Base-by-base conservation (phyloP, 495 filamentous ascomycete species). In the Penicillium dipodomyicola region DNA sequence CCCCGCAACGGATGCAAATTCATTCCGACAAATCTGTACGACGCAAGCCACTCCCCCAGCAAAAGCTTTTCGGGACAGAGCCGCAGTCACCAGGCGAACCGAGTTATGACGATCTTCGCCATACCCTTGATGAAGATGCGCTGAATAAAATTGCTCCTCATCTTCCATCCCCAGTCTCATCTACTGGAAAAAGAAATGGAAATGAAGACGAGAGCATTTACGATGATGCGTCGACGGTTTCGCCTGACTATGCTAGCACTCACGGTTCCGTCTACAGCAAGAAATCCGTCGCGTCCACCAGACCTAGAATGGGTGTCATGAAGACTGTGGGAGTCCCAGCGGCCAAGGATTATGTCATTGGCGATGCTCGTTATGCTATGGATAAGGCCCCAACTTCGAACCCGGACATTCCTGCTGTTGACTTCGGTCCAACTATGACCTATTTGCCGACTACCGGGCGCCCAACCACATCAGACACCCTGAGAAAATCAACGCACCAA, bases 371-470 rank as follows among this genome's bases (percentile, higher is more conserved):
- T 52, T 88, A 86, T 53, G 64, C 73, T 27, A 60, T 73, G 17
- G 70, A 75, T 32, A 68, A 66, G 49, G 56, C 59, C 43, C 40
- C 60, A 49, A 52, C 68, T 54, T 40, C 63, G 65, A 75, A 70
- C 54, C 54, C 80, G 20, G 80, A 85, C 45, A 88, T 95, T 54
- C 90, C 91, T 2, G 72, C 75, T 9, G 81, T 97, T 56, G 88
- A 97, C 65, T 97, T 97, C 68, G 93, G 93, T 0, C 90, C 84
- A 17, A 97, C 93, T 2, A 71, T 83, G 67, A 71, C 75, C 1
- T 76, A 86, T 53, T 86, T 88, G 63, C 88, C 88, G 46, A 67
- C 69, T 41, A 72, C 74, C 22, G 60, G 73, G 57, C 67, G 75
- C 48, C 65, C 77, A n/a, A 70, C 57, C 39, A 68, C 74, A 40